These are phyloP conservation scores for Kwoniella europaea DNA, from an alignment of 768 basidiomycete species.

Conservation along the genomic window DNA sequence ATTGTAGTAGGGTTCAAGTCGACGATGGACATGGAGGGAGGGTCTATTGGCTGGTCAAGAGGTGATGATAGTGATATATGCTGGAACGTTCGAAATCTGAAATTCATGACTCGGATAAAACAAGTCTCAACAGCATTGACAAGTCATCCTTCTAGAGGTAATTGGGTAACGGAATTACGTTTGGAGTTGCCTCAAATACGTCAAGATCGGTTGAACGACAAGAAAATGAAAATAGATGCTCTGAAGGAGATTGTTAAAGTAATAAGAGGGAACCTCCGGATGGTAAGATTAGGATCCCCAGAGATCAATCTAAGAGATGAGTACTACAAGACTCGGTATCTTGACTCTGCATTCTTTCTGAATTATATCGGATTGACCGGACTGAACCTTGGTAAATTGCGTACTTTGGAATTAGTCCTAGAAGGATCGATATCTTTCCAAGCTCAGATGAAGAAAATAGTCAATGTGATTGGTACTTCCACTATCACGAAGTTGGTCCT, in stretches of 20 bases:
- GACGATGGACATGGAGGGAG: not conserved
- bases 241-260: not conserved
- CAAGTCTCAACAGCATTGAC: constrained; percentile 6
- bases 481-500: not conserved
- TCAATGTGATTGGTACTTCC: not conserved
- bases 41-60: not conserved
- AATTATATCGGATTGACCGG: not conserved
- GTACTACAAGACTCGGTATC: not conserved
- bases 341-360: not conserved
- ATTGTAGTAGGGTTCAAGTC: not conserved
- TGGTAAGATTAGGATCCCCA: not conserved
- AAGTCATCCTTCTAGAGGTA: not conserved
- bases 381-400: not conserved
- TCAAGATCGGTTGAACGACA: not conserved
- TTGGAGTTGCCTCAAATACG: not conserved
- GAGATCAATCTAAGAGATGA: not conserved
- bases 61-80: not conserved
- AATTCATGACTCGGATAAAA: not conserved
- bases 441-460: not conserved
- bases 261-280: not conserved
- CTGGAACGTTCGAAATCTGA: not conserved
- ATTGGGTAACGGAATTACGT: not conserved
- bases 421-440: not conserved
- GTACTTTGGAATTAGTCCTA: not conserved
- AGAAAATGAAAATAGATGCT: not conserved